Evolutionary conservation across 1,139 yeast genomes (phyloP).

Genomic region (Lodderomyces theae): DNA sequence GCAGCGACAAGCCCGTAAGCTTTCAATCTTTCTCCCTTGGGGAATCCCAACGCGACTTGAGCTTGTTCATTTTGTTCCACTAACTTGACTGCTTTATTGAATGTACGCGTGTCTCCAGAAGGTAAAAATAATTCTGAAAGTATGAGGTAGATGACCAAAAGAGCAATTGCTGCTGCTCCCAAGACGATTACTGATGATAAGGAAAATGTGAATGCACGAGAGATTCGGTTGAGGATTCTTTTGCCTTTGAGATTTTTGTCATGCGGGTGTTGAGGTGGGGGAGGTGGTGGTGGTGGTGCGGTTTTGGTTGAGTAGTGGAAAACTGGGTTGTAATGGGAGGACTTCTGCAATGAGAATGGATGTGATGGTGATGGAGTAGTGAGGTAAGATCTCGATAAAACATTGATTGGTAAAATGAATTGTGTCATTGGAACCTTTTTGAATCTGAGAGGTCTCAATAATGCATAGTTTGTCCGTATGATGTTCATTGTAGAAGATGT

Average conservation of each 20-base stretch:
- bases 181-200: constrained; percentile 59
- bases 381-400: constrained; percentile 3
- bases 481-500: background rate
- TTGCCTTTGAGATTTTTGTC: constrained; percentile 44
- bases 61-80: constrained; percentile 67
- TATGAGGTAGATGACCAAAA: constrained; percentile 73
- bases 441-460: background rate
- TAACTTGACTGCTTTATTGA: constrained; percentile 78
- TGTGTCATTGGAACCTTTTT: background rate
- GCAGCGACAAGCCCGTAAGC: constrained; percentile 78
- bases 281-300: constrained; percentile 44
- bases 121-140: constrained; percentile 80
- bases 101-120: constrained; percentile 86
- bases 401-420: background rate
- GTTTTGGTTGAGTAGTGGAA: constrained; percentile 25
- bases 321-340: constrained; percentile 1
- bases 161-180: constrained; percentile 65
- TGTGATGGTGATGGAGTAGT: background rate
- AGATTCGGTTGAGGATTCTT: constrained; percentile 36
- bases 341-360: constrained; percentile 4
- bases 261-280: constrained; percentile 35
- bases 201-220: constrained; percentile 59
- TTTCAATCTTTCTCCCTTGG: constrained; percentile 59
- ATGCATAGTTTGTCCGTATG: background rate
- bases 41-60: constrained; percentile 54